Base-by-base conservation (phyloP, 257 asterid species). In the Lycium barbarum region DNA sequence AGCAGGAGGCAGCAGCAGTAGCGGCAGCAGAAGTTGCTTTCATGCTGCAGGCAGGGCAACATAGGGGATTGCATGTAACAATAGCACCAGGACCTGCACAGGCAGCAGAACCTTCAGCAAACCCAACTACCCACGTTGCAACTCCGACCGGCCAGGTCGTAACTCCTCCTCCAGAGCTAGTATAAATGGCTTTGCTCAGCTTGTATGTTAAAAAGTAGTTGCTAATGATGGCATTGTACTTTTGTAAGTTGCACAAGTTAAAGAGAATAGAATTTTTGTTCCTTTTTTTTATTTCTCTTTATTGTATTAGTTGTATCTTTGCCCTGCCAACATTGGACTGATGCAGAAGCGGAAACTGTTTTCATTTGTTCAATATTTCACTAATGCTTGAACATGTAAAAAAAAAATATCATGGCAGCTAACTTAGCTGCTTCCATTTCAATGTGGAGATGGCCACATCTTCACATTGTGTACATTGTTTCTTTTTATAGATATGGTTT, bases 21-120 rank as follows among this genome's bases (percentile, higher is more conserved):
- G 86, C 91, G 18, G 91, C 93, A 40, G 88, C 91, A 17, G 93
- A 90, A 80, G 92, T 90, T 83, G 92, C 92, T 61, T 89, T 89
- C 84, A 79, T 90, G 89, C 76, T 90, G 83, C 90, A 88, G 85
- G 87, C 91, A 17, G 91, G 91, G 72, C 91, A 88, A 58, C 92
- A 62, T 45, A 86, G 92, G 85, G 90, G 93, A n/a, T 74, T 89
- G 85, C 93, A 89, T 59, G 88, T 89, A 40, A 87, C 89, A 80
- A 84, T 89, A 72, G 89, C 86, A 7, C 87, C 89, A 57, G 83
- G 36, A 83, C 84, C 90, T 35, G 87, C 89, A 58, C 81, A 84
- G 61, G 87, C 82, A 65, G 67, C 89, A 36, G 86, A 82, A 53
- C 80, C 87, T 71, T 66, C 85, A 9, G 47, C 70, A 53, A 49